A percentile compares a stretch with the other conserved stretches of the same genome.
Conservation (phyloP, 2,329 filamentous ascomycete genomes). For the Chaetomium strumarium region DNA sequence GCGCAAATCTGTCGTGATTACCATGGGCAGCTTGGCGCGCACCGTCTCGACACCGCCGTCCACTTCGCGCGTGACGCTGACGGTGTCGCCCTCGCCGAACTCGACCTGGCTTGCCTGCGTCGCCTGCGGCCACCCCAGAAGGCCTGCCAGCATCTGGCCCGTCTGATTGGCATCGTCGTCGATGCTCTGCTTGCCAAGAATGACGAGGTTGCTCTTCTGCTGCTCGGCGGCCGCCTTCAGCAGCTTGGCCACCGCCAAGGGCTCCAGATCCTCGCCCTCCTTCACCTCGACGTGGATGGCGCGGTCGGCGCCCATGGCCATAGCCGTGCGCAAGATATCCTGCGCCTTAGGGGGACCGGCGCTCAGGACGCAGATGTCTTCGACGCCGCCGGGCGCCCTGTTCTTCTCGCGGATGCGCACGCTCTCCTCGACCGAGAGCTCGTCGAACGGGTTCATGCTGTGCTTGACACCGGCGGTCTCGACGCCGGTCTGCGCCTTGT, state of each 20-base stretch:
- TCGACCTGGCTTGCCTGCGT: slow-evolving; percentile 85
- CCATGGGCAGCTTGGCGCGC: slow-evolving; percentile 76
- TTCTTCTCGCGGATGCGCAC: slow-evolving; percentile 90
- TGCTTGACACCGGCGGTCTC: slow-evolving; percentile 93
- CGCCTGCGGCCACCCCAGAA: slow-evolving; percentile 89
- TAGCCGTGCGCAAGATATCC: slow-evolving; percentile 88
- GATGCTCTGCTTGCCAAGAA: slow-evolving; percentile 96
- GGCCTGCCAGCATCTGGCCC: slow-evolving; percentile 92
- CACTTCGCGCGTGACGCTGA: slow-evolving; percentile 83
- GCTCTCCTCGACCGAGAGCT: slow-evolving; percentile 94
- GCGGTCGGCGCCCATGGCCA: slow-evolving; percentile 98
- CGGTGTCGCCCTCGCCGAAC: slow-evolving; percentile 62
- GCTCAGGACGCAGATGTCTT: slow-evolving; percentile 85
- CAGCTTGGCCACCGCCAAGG: slow-evolving; percentile 86
- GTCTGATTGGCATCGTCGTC: slow-evolving; percentile 95
- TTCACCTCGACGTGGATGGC: slow-evolving; percentile 78
- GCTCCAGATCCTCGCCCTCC: slow-evolving; percentile 74
- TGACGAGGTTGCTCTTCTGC: slow-evolving; percentile 85
- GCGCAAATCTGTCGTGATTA: slow-evolving; percentile 90
- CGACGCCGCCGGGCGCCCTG: slow-evolving; percentile 63
- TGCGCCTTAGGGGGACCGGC: slow-evolving; percentile 82
- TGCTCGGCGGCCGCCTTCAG: slow-evolving; percentile 71
- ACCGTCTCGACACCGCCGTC: slow-evolving; percentile 94
- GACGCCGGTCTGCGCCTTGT: slow-evolving; percentile 74
- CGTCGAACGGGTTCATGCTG: slow-evolving; percentile 98